Conservation (phyloP, 176 grass and related monocot genomes). For the Aegilops tauschii region DNA sequence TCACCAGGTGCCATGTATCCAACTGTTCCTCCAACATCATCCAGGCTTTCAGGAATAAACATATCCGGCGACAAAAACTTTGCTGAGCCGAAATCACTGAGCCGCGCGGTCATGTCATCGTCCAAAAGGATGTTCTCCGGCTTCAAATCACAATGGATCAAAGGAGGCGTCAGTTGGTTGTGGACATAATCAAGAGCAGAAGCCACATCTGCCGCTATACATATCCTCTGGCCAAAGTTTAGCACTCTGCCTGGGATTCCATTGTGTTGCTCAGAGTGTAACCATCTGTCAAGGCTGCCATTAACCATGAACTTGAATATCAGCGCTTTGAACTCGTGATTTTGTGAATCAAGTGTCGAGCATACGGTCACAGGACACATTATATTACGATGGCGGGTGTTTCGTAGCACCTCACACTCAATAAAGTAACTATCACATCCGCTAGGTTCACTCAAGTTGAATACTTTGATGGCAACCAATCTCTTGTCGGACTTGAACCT, state of each 20-base stretch:
- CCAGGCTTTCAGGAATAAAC: not conserved
- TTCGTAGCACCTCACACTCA: constrained; percentile 27
- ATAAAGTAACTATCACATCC: not conserved
- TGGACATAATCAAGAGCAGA: constrained; percentile 30
- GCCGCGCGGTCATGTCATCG: not conserved
- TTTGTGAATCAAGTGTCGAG: constrained; percentile 10
- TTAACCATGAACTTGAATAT: constrained; percentile 30
- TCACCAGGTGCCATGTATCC: constrained; percentile 30
- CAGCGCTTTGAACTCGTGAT: constrained; percentile 34
- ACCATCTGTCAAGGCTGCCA: constrained; percentile 28
- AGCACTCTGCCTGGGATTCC: not conserved
- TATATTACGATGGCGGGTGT: constrained; percentile 20
- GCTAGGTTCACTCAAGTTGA: not conserved
- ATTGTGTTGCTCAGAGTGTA: not conserved
- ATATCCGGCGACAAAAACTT: not conserved
- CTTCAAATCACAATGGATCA: constrained; percentile 40
- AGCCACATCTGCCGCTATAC: constrained; percentile 20
- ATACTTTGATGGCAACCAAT: constrained; percentile 30
- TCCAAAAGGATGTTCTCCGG: constrained; percentile 28
- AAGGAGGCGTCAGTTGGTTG: constrained; percentile 16
- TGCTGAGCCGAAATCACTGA: constrained; percentile 33
- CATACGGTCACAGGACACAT: not conserved
- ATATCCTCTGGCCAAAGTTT: constrained; percentile 21
- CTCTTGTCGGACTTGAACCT: constrained; percentile 1
- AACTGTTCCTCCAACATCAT: constrained; percentile 4